Evolutionary conservation across 495 filamentous ascomycete species (phyloP).

Genomic region (Talaromyces ruber): DNA sequence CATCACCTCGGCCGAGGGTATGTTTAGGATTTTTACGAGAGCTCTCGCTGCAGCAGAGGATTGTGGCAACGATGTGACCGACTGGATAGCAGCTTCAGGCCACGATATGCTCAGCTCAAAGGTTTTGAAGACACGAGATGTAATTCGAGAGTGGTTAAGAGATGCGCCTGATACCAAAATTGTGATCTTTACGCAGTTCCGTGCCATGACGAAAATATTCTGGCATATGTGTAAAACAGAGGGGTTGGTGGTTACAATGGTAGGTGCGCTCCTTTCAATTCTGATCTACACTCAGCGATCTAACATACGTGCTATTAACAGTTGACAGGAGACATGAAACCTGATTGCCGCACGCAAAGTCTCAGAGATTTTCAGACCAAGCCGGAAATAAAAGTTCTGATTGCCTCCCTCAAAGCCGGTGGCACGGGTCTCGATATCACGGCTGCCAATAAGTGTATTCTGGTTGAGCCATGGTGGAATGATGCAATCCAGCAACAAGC

Average conservation of each 20-base stretch:
- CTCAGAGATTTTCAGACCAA: slow-evolving; percentile 22
- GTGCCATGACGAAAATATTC: slow-evolving; percentile 22
- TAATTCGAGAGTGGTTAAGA: slow-evolving; percentile 24
- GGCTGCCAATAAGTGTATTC: slow-evolving; percentile 47
- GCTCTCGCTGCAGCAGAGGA: background rate
- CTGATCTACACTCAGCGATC: background rate
- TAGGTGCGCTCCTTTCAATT: slow-evolving; percentile 9
- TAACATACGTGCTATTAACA: slow-evolving; percentile 6
- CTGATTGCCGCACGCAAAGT: slow-evolving; percentile 15
- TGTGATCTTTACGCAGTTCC: slow-evolving; percentile 33
- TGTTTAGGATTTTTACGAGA: background rate
- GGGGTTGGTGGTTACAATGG: slow-evolving; percentile 17
- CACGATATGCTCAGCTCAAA: slow-evolving; percentile 19
- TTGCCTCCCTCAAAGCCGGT: slow-evolving; percentile 38
- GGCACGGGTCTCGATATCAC: slow-evolving; percentile 45
- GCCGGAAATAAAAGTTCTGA: slow-evolving; percentile 21
- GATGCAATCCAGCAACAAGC: slow-evolving; percentile 39
- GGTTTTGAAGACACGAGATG: slow-evolving; percentile 16
- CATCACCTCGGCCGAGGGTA: background rate
- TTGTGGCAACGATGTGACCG: slow-evolving; percentile 7
- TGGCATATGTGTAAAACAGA: slow-evolving; percentile 15
- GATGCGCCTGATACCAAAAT: slow-evolving; percentile 25
- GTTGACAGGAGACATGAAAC: slow-evolving; percentile 24
- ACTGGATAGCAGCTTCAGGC: slow-evolving; percentile 20
- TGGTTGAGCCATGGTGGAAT: slow-evolving; percentile 57